Evolutionary conservation across 2,329 filamentous ascomycete species (phyloP), one percentile per base, ranked within the genome.

Genomic region (Alternaria metachromatica): DNA sequence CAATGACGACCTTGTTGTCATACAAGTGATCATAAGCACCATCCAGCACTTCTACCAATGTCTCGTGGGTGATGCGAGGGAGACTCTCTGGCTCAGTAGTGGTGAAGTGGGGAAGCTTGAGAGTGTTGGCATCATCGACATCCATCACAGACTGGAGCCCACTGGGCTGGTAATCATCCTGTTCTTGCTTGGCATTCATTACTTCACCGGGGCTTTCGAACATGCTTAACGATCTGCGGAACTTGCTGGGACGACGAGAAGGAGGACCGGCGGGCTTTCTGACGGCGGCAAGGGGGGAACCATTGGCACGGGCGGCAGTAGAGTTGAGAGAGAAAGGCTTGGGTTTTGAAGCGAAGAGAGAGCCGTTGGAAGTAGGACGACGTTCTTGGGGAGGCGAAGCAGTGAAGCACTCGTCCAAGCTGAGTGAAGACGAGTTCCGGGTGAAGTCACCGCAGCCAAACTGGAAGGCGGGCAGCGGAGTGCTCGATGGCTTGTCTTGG

Each of bases 171-270:
- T 82, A 83, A 57, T 87, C 87, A 49, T 89, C 87, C 68, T 90
- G 84, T 79, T 94, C 93, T 60, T 90, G 85, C 58, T 77, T 77
- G 46, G 75, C 68, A 81, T 93, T 93, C 84, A 97, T 92, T 59
- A 97, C 86, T 77, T 98, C 96, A 69, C 88, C 92, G 4, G 94
- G 92, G 78, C 92, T 89, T 82, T 98, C 95, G 81, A 97, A 99
- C 96, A 99, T 99, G 86, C 96, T 98, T 76, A 97, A 84, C 23
- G 95, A 97, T 69, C 96, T 90, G 64, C 96, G 90, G 76, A 95
- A 95, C 79, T 96, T 80, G 71, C 72, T 77, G 23, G 74, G 92
- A 77, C 97, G 97, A 62, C 94, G 60, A 87, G 91, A 79, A 90
- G 94, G 53, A 87, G 91, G 64, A 23, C 77, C 75, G 84, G 74